phyloP scores from a whole-genome alignment of 441 rosid genomes.

The Pelargonium fulgidum region DNA sequence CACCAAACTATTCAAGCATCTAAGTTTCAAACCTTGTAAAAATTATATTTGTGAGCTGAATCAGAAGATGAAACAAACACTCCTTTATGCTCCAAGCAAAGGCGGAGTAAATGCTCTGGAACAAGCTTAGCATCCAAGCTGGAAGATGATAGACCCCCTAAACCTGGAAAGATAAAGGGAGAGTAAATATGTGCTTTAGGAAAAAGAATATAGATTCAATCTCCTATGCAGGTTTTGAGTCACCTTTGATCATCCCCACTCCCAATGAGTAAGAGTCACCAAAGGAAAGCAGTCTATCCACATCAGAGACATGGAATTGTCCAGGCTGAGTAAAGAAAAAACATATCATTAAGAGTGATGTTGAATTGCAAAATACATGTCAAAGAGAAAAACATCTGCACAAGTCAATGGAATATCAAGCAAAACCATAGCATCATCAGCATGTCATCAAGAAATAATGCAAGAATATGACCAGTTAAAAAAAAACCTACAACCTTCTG shows the following conservation, averaged over 20 bases:
- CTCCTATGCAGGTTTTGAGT: slow-evolving; percentile 1
- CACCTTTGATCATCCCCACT: slow-evolving; percentile 69
- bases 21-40: slow-evolving; percentile 65
- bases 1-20: neutral
- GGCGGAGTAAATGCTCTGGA: slow-evolving; percentile 79
- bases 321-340: slow-evolving; percentile 51
- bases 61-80: slow-evolving; percentile 34
- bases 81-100: slow-evolving; percentile 57
- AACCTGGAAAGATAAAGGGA: slow-evolving; percentile 42
- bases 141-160: slow-evolving; percentile 52
- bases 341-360: neutral
- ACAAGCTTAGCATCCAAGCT: slow-evolving; percentile 66
- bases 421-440: slow-evolving; percentile 6
- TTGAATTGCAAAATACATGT: neutral
- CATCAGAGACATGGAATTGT: slow-evolving; percentile 40
- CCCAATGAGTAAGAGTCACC: slow-evolving; percentile 66
- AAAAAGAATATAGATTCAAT: neutral
- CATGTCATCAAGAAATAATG: neutral
- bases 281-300: slow-evolving; percentile 57
- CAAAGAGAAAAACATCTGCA: neutral
- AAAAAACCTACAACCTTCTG: neutral
- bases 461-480: neutral
- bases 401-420: neutral
- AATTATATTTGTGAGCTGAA: slow-evolving; percentile 52
- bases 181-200: slow-evolving; percentile 9